These are phyloP conservation scores for Cutaneotrichosporon daszewskae DNA, from an alignment of 1,284 basidiomycete genomes.

Conservation along the genomic window DNA sequence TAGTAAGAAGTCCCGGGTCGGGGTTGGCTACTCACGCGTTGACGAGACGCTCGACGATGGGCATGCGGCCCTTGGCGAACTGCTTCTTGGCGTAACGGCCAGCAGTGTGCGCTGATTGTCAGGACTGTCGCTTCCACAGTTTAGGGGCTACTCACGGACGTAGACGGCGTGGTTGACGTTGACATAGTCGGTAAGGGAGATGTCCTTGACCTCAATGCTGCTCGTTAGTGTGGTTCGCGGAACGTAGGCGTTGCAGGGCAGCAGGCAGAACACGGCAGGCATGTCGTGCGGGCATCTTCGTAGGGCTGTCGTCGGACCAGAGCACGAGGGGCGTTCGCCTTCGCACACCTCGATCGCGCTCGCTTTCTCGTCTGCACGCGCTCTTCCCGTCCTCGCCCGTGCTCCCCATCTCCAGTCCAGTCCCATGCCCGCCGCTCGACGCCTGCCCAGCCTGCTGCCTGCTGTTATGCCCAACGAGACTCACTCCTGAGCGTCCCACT, in stretches of 20 bases:
- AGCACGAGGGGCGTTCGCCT: no score
- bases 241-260: not conserved
- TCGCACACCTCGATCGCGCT: no score
- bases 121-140: not conserved
- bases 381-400: not conserved
- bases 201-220: conserved; percentile 98
- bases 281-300: no score
- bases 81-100: conserved; percentile 99
- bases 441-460: not conserved
- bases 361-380: not conserved
- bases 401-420: no score
- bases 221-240: not conserved
- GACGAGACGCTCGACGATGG: conserved; percentile 97
- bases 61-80: conserved; percentile 99
- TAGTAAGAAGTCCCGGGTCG: not conserved
- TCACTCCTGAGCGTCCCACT: conserved; percentile 95
- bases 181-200: conserved; percentile 98
- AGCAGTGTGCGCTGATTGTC: conserved; percentile 76
- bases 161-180: conserved; percentile 98
- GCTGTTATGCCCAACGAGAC: conserved; percentile 43
- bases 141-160: conserved; percentile 53
- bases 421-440: no score
- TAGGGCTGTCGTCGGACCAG: no score
- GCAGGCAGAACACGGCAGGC: not conserved
- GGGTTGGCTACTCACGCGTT: conserved; percentile 65